Base-by-base conservation (phyloP, 176 grass and related monocot genomes). In the Rhynchospora tenuis region DNA sequence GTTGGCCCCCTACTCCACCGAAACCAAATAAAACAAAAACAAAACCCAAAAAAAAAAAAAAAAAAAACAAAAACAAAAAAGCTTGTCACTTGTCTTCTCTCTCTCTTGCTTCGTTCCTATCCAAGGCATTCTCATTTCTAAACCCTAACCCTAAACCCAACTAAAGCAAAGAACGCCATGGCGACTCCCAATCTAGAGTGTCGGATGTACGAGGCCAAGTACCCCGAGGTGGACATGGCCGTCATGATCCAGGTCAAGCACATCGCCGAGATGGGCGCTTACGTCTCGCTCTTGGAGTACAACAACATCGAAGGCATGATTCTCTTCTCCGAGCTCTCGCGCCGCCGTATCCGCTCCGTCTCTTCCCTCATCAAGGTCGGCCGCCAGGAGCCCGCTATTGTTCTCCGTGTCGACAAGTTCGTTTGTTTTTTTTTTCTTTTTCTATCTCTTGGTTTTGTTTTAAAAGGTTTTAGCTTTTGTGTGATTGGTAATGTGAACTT, bases 301-400 rank as follows among this genome's bases (percentile, higher is more conserved):
- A 97, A 97, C 85, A 97, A 97, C 90, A 94, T 97, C 80, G 94
- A 97, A 86, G 94, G 94, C 59, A 97, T 97, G 91, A 97, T 97
- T 73, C 94, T 97, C 83, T 97, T 97, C 91, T 97, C 94, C 48
- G 94, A 94, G 86, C 90, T 97, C 42, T 97, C 94, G 57, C 94
- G 94, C 29, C 94, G 94, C 12, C 94, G 94, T 14, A 97, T 97
- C 31, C 91, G 94, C 59, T 94, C 91, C 33, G 89, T 97, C 47
- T 97, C 94, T 22, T 90, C 91, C 22, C 91, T 97, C 86, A 97
- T 97, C 86, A 97, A 97, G 84, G 91, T 97, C 75, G 94, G 94
- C 67, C 94, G 94, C 82, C 94, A 94, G 91, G 94, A 97, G 88
- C 94, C 94, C 66, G 92, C 91, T 83, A 97, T 97, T 65, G 94